Base-by-base conservation (phyloP, 768 basidiomycete genomes). In the Rhodotorula sphaerocarpa region DNA sequence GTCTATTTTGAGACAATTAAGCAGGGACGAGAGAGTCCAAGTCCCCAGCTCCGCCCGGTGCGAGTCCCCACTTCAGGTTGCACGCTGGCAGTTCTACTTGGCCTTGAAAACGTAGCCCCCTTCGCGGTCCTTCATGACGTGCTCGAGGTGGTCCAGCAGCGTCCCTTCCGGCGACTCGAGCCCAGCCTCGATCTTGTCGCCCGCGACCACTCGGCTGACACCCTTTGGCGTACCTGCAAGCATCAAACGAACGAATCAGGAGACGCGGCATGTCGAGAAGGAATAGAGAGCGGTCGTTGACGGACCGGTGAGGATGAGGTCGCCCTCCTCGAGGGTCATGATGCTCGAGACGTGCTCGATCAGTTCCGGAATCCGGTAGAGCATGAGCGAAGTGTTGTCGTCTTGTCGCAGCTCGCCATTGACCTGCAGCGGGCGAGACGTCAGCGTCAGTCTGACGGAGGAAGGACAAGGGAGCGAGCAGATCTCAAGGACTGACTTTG, bases 291-390 rank as follows among this genome's bases (percentile, higher is more conserved):
- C 30, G n/a, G 11, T 21, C 3, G 43, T n/a, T n/a, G 3, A 44
- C 47, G 50, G 3, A 66, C 68, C 69, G 7, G 70, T 71, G 18
- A 73, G 52, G 36, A 72, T 52, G 18, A 73, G 44, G 50, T 74
- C 70, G 66, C 78, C 70, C 55, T 87, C 91, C 81, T 95, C 90
- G n/a, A 99, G 80, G 0, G 86, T 85, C 91, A 97, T 95, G 75
- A 99, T 92, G 7, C 89, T 87, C 3, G 91, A 93, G 58, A 93
- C 81, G 72, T 93, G 91, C 67, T 87, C 83, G 66, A 97, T 86
- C 53, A 97, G 80, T 27, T 82, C 80, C 2, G 91, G 90, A 42
- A 97, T 90, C 34, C 80, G 81, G 79, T 92, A 93, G 47, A 95
- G 86, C 91, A 96, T 95, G 74, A 92, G 86, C 20, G 78, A 75